A percentile compares a stretch with the other conserved stretches of the same genome.
Conservation (phyloP, 805 yeast species). For the Candida odintsovae region DNA sequence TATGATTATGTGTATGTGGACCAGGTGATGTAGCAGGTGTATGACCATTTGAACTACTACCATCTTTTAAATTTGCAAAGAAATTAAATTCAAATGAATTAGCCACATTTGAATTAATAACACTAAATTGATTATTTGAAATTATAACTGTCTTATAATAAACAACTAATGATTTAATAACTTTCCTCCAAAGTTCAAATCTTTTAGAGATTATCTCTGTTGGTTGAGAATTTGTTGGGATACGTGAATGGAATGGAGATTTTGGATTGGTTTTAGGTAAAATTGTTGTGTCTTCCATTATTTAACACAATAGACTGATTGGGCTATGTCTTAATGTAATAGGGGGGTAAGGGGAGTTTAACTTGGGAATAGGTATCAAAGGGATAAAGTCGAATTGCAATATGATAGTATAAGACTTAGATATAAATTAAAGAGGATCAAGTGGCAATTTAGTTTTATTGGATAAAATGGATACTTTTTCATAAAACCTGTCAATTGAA, state of each 20-base stretch:
- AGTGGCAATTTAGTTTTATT: not conserved
- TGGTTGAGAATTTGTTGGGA: conserved; percentile 64
- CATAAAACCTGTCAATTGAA: not conserved
- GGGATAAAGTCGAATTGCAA: too few species aligned
- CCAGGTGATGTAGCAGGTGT: not conserved
- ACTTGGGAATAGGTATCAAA: too few species aligned
- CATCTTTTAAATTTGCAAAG: conserved; percentile 19
- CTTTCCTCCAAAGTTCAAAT: conserved; percentile 80
- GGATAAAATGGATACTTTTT: not conserved
- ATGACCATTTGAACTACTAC: not conserved
- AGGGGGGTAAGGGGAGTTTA: too few species aligned
- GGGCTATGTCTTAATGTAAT: too few species aligned
- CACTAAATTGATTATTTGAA: conserved; percentile 79
- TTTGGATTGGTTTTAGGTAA: conserved; percentile 16
- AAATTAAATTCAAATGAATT: conserved; percentile 59
- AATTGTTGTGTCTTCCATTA: conserved; percentile 11
- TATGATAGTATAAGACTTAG: too few species aligned
- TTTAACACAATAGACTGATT: not conserved
- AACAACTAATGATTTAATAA: conserved; percentile 66
- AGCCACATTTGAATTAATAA: conserved; percentile 74
- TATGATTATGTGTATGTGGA: not conserved
- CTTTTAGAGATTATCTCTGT: conserved; percentile 80
- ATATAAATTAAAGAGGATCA: too few species aligned
- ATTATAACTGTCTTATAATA: conserved; percentile 75
- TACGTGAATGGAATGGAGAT: conserved; percentile 38